Percentiles rank a stretch among this genome's conserved stretches.
Conservation (phyloP, 768 basidiomycete species). For the Boletus pseudopeckii region DNA sequence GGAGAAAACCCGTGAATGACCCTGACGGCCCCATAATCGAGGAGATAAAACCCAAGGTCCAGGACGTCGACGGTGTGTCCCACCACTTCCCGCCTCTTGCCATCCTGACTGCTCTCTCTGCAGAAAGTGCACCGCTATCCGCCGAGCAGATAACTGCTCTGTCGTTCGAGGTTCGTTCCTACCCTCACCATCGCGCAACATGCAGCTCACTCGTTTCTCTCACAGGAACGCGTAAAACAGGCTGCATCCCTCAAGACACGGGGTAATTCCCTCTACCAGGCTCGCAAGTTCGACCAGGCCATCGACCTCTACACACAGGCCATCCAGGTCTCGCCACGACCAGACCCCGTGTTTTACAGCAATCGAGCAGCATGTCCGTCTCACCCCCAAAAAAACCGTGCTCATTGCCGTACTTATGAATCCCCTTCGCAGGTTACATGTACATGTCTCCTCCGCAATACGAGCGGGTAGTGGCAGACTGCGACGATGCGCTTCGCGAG, state of each 20-base stretch:
- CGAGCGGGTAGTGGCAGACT: constrained; percentile 83
- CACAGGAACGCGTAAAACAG: constrained; percentile 59
- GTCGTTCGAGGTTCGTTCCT: constrained; percentile 50
- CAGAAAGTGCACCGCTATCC: constrained; percentile 45
- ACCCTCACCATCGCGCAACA: background rate
- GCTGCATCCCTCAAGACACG: constrained; percentile 66
- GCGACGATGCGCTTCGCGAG: constrained; percentile 80
- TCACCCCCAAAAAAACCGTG: no score
- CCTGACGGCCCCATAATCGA: constrained; percentile 76
- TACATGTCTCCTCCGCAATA: constrained; percentile 84
- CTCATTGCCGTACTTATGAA: background rate
- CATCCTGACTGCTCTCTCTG: constrained; percentile 8
- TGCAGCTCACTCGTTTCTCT: constrained; percentile 9
- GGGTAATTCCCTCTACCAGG: constrained; percentile 70
- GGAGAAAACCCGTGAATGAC: constrained; percentile 56
- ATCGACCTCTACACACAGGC: constrained; percentile 70
- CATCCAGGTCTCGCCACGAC: constrained; percentile 68
- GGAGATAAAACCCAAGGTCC: constrained; percentile 54
- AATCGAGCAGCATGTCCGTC: constrained; percentile 92
- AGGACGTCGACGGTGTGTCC: constrained; percentile 33
- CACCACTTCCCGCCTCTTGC: background rate
- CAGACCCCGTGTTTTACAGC: constrained; percentile 92
- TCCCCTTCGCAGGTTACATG: constrained; percentile 64
- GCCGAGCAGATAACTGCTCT: constrained; percentile 55
- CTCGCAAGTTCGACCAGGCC: constrained; percentile 56